Conservation (phyloP, 2,329 filamentous ascomycete species). For the Pseudogymnoascus sp. region DNA sequence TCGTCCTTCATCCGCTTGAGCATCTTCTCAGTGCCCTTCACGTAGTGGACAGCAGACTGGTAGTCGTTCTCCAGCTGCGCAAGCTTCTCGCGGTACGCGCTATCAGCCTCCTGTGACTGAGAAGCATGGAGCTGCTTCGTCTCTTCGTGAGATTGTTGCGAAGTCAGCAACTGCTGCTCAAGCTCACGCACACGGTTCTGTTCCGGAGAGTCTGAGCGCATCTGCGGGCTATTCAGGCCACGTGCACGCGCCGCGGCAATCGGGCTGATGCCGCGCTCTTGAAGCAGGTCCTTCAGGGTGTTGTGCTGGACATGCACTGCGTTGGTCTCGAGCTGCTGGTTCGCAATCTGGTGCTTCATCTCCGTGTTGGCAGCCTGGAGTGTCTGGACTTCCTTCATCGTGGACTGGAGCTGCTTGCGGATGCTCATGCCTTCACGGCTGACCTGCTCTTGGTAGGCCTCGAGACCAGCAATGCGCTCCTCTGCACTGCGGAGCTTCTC, state of each 20-base stretch:
- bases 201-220: constrained; percentile 70
- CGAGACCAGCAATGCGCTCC: constrained; percentile 90
- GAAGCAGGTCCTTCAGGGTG: constrained; percentile 84
- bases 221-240: constrained; percentile 64
- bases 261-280: constrained; percentile 78
- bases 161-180: constrained; percentile 76
- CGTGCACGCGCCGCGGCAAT: constrained; percentile 64
- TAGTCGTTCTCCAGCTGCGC: constrained; percentile 94
- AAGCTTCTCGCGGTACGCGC: constrained; percentile 84
- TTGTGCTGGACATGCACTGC: constrained; percentile 86
- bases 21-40: constrained; percentile 99
- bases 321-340: constrained; percentile 87
- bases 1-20: constrained; percentile 97
- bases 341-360: constrained; percentile 71
- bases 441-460: constrained; percentile 94
- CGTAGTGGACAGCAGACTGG: constrained; percentile 94
- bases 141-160: constrained; percentile 75
- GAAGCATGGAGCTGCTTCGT: constrained; percentile 68
- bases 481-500: constrained; percentile 89
- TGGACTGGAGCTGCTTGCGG: constrained; percentile 78
- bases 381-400: constrained; percentile 75
- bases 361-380: constrained; percentile 74
- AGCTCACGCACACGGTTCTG: constrained; percentile 71
- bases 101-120: constrained; percentile 79
- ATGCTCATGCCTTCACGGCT: constrained; percentile 88